phyloP scores from a whole-genome alignment of 176 grass and related monocot genomes.

The Chrysopogon serrulatus region DNA sequence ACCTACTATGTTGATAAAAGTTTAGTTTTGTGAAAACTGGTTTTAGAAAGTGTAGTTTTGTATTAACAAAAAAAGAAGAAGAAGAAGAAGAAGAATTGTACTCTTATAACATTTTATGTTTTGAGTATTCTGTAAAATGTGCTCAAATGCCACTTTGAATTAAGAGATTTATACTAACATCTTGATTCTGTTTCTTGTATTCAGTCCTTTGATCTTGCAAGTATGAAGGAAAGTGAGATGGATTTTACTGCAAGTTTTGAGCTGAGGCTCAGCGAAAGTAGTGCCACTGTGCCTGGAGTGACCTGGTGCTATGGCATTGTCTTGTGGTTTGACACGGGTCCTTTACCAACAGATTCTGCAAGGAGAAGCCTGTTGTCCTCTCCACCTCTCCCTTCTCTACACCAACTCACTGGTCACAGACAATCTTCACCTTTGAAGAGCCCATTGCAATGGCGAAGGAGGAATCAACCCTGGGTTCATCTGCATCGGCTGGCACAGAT shows the following conservation, averaged over 20 bases:
- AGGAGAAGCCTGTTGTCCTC: too few species aligned
- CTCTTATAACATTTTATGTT: too few species aligned
- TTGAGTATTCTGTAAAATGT: neutral
- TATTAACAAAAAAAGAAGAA: too few species aligned
- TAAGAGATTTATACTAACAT: conserved; percentile 7
- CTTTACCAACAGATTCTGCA: conserved; percentile 80
- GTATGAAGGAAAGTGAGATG: conserved; percentile 74
- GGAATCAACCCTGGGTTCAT: too few species aligned
- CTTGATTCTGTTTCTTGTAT: neutral
- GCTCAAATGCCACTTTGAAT: neutral
- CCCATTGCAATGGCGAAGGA: too few species aligned
- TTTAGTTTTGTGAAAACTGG: neutral
- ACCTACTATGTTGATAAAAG: neutral
- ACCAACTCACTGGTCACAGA: too few species aligned
- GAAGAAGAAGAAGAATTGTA: too few species aligned
- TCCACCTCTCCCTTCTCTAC: too few species aligned
- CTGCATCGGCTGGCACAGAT: too few species aligned
- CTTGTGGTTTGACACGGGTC: conserved; percentile 82
- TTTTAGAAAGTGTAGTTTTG: neutral
- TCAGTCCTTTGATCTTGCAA: conserved; percentile 76
- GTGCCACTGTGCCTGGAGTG: neutral
- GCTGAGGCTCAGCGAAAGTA: conserved; percentile 42
- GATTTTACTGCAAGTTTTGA: conserved; percentile 81
- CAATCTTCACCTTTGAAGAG: too few species aligned
- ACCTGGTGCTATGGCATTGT: conserved; percentile 75